Conservation (phyloP, 257 asterid species). For the Mentha longifolia region DNA sequence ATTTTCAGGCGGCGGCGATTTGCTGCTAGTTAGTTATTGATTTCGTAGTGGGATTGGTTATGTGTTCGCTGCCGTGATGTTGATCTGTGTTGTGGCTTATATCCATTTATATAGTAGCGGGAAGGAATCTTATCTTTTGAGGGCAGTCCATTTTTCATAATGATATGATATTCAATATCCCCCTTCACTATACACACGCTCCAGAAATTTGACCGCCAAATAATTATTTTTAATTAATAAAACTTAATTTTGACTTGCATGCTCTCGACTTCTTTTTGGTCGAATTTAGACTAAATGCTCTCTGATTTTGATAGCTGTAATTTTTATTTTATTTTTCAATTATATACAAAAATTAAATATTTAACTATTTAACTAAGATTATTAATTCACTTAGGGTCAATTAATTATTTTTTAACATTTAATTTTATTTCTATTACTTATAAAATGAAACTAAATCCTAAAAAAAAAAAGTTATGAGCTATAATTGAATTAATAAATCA, state of each 20-base stretch:
- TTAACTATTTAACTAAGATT: no score
- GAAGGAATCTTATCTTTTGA: background rate
- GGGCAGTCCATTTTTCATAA: background rate
- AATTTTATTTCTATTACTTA: no score
- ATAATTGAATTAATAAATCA: no score
- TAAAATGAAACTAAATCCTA: no score
- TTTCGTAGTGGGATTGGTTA: background rate
- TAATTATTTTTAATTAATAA: no score
- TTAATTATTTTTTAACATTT: no score
- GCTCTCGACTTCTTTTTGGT: background rate
- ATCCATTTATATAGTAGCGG: conserved; percentile 21
- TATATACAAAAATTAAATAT: no score
- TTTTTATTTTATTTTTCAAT: background rate
- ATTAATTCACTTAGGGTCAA: no score
- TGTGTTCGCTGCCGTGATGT: conserved; percentile 1
- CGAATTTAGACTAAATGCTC: conserved; percentile 15
- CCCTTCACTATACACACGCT: background rate
- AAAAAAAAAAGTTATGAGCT: no score
- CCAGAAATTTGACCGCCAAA: background rate
- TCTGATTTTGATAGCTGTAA: background rate
- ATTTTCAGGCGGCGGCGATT: conserved; percentile 34
- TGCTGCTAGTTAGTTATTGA: background rate
- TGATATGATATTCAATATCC: conserved; percentile 26
- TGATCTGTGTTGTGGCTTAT: background rate
- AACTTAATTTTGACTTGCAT: no score